Conservation (phyloP, 2,329 filamentous ascomycete species). For the Aspergillus ustus region DNA sequence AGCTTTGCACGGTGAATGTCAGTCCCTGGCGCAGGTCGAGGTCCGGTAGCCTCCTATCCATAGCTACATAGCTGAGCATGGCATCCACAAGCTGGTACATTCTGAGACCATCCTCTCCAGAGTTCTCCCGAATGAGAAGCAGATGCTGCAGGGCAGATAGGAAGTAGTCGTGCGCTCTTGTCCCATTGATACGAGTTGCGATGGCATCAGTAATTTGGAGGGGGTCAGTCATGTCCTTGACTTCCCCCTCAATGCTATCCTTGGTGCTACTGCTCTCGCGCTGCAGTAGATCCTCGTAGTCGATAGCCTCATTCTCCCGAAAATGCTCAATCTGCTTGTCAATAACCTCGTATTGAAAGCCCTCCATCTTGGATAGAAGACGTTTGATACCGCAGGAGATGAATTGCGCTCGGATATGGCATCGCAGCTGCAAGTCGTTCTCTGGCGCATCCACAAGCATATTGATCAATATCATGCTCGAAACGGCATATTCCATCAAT, state of each 20-base stretch:
- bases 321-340: constrained; percentile 98
- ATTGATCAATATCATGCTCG: constrained; percentile 92
- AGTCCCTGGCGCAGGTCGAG: constrained; percentile 98
- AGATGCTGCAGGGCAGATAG: constrained; percentile 93
- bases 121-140: constrained; percentile 87
- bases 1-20: constrained; percentile 94
- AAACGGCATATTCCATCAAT: constrained; percentile 97
- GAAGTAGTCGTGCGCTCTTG: constrained; percentile 91
- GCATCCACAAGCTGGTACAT: constrained; percentile 98
- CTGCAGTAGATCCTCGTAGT: constrained; percentile 97
- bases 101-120: constrained; percentile 85
- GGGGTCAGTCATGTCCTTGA: constrained; percentile 91
- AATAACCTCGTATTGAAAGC: constrained; percentile 96
- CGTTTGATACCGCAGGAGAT: constrained; percentile 94
- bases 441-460: constrained; percentile 93
- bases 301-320: constrained; percentile 91
- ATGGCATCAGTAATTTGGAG: constrained; percentile 94
- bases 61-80: constrained; percentile 99
- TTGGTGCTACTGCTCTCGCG: constrained; percentile 88
- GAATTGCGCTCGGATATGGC: constrained; percentile 95
- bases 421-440: constrained; percentile 83
- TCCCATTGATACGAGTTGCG: constrained; percentile 79
- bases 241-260: constrained; percentile 81
- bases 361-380: constrained; percentile 94
- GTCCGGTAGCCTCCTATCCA: constrained; percentile 93